A percentile compares a stretch with the other conserved stretches of the same genome.
Conservation (phyloP, 192 early-diverging fungal genomes). For the Podila verticillata region DNA sequence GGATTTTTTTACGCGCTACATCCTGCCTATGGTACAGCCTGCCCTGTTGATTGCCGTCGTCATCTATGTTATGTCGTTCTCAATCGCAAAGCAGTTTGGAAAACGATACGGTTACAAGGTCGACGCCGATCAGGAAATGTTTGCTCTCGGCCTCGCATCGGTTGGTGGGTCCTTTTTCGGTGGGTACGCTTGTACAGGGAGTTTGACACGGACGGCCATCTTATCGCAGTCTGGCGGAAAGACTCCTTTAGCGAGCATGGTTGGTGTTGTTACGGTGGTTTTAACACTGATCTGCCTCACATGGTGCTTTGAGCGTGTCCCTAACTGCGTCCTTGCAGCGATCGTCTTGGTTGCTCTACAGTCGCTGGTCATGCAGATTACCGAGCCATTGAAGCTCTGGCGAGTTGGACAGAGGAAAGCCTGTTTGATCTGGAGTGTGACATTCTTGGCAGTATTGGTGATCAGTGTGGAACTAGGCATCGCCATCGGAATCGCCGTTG, state of each 20-base stretch:
- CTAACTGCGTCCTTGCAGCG: slow-evolving; percentile 78
- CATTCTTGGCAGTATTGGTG: slow-evolving; percentile 25
- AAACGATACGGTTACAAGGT: slow-evolving; percentile 50
- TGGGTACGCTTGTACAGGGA: slow-evolving; percentile 51
- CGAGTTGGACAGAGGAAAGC: slow-evolving; percentile 39
- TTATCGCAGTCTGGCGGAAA: slow-evolving; percentile 83
- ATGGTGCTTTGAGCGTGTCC: slow-evolving; percentile 84
- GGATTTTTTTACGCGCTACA: slow-evolving; percentile 12
- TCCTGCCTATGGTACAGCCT: slow-evolving; percentile 44
- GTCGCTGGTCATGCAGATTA: slow-evolving; percentile 46
- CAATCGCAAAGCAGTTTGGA: slow-evolving; percentile 52
- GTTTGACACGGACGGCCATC: slow-evolving; percentile 76
- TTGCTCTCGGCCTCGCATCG: slow-evolving; percentile 49
- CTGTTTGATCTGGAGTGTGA: slow-evolving; percentile 27
- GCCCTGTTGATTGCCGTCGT: slow-evolving; percentile 48
- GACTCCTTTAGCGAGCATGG: slow-evolving; percentile 78
- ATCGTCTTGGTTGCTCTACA: slow-evolving; percentile 72
- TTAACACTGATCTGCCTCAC: slow-evolving; percentile 81
- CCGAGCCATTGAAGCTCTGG: slow-evolving; percentile 40
- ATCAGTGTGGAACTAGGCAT: slow-evolving; percentile 37
- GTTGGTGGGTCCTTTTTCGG: slow-evolving; percentile 48
- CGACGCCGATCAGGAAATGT: slow-evolving; percentile 50
- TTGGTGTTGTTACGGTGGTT: slow-evolving; percentile 79
- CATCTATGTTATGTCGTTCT: slow-evolving; percentile 51
- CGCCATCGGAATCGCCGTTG: slow-evolving; percentile 33